Base-by-base conservation (phyloP, 805 yeast species). In the Yamadazyma laniorum region DNA sequence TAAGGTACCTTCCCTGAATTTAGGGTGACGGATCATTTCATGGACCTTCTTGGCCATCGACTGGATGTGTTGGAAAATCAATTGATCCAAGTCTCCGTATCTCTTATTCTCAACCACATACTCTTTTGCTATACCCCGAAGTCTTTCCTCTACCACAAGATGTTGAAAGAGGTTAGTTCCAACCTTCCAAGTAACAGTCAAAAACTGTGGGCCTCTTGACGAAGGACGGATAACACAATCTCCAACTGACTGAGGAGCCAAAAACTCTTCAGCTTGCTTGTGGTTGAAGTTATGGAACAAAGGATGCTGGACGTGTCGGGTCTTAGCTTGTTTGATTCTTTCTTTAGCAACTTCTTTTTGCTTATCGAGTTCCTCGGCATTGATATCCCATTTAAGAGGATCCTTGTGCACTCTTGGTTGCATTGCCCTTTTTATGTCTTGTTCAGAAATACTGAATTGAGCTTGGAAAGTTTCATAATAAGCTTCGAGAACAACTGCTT, bases 121-220 rank as follows among this genome's bases (percentile, higher is more conserved):
- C 44, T 65, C 68, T 42, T 65, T 66, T 23, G 84, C 88, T 44
- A 77, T 79, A 36, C 76, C 82, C 53, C 80, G 79, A 32, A 74
- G 80, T 32, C 75, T 73, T 61, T 93, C 98, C 45, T 80, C 70
- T 32, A 93, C 85, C 50, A 89, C 93, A 47, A 93, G 68, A 58
- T 93, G 98, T 59, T 93, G 98, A 65, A 84, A 93, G 45, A 91
- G 65, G 57, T 82, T 85, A 56, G 86, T 91, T 43, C 86, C 93
- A 32, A 93, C 90, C 59, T 93, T 93, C 97, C 98, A 93, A 0
- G 99, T 91, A 29, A 91, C 82, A 2, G 96, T 89, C 50, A 93
- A 72, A 60, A 82, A 96, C 46, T 87, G 85, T 32, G 77, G 72
- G 29, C 99, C 99, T 45, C 82, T 79, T 7, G 95, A 87, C 0